Evolutionary conservation across 306 rosid species (phyloP), one percentile per base, ranked within the genome.

Genomic region (Prunus mongolica): DNA sequence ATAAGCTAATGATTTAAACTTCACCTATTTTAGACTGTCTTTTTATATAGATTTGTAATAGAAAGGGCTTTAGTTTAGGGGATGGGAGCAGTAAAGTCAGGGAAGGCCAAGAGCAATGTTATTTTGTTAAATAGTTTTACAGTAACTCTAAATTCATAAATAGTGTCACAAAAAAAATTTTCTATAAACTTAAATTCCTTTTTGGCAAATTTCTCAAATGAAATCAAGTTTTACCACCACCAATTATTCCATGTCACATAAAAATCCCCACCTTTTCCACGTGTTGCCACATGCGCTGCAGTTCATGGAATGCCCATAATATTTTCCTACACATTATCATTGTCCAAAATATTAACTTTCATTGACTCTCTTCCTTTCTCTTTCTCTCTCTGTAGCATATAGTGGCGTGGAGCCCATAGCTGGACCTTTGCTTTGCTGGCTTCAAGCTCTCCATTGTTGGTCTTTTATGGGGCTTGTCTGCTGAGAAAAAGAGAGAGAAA

Each of bases 351-450:
- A 44, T 38, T 74, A 77, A 72, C 79, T 62, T 69, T 81, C 78
- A 84, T 88, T 80, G 91, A 88, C 86, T 67, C 85, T 57, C 56
- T 74, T 76, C 62, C 68, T 34, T 54, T 72, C 57, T 74, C 73
- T 24, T 0, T 24, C 25, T 24, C 25, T 24, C 25, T 28, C 63
- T 69, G 10, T 20, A 63, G 72, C 62, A 28, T 19, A 61, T 65
- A 71, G 88, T 80, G 87, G 81, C 63, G 88, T 89, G 97, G 95
- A 88, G 85, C 93, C 97, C 97, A 82, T 77, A 28, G 82, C 86
- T 67, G 93, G 87, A 83, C 89, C 91, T 84, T 32, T 89, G 93
- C 93, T 88, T 89, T 84, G 98, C 97, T 93, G 98, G 93, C 92
- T 86, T 84, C 88, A 83, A 89, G 89, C 91, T 79, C 86, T 80